Evolutionary conservation across 495 filamentous ascomycete species (phyloP).

Genomic region (Penicillium angulare): DNA sequence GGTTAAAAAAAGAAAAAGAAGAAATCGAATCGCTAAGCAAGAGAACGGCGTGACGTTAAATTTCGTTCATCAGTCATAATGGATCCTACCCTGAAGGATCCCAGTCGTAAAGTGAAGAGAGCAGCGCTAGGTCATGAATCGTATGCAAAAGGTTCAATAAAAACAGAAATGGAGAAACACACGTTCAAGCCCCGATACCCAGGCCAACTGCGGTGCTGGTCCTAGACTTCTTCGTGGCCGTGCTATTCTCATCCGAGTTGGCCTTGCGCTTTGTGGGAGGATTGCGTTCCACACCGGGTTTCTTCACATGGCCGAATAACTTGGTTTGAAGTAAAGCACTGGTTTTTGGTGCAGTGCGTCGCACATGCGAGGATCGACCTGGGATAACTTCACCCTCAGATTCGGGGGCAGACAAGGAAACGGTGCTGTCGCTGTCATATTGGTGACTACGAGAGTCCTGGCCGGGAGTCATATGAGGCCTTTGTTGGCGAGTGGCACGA

Average conservation of each 20-base stretch:
- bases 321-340: conserved; percentile 59
- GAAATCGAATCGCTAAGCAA: conserved; percentile 7
- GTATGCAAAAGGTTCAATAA: conserved; percentile 6
- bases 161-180: conserved; percentile 7
- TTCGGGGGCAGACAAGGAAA: conserved; percentile 73
- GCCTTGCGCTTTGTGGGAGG: conserved; percentile 57
- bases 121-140: conserved; percentile 28
- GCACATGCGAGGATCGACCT: conserved; percentile 11
- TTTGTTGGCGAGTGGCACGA: conserved; percentile 41
- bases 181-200: conserved; percentile 56
- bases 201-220: conserved; percentile 58
- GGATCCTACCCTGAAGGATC: conserved; percentile 12
- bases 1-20: conserved; percentile 2
- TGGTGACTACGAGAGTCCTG: conserved; percentile 49
- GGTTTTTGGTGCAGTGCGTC: conserved; percentile 33
- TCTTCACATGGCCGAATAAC: conserved; percentile 65
- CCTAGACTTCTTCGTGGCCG: conserved; percentile 59
- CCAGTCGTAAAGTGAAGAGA: conserved; percentile 18
- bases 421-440: conserved; percentile 78
- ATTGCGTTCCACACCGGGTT: conserved; percentile 45
- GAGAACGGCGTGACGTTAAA: neutral
- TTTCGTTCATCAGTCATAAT: conserved; percentile 37
- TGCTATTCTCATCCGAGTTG: conserved; percentile 40
- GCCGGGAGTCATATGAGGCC: conserved; percentile 56
- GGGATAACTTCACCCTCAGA: conserved; percentile 50